Evolutionary conservation across 352 stramenopile species (phyloP), one percentile per base, ranked within the genome.

Genomic region (Globisporangium nagaii): DNA sequence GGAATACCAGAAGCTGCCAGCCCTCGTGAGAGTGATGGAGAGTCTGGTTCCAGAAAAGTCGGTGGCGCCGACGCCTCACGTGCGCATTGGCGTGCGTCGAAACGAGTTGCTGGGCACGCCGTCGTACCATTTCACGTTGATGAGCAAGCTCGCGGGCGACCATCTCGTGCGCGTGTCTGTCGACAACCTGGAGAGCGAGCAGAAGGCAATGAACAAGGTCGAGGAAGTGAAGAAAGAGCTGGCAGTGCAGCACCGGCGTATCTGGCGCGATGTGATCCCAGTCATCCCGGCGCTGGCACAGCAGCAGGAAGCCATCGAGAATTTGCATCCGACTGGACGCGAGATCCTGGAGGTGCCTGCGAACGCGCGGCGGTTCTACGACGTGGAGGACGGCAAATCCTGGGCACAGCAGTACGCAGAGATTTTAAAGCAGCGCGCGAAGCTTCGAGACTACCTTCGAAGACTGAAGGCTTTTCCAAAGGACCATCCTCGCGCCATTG

Each of bases 171-270:
- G 28, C 22, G 54, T 66, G n/a, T 20, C 34, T 17, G 45, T 42
- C 4, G 45, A 63, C 39, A 42, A 47, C 20, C 17, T 66, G n/a
- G 60, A 63, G 46, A 66, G 22, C 15, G 32, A 45, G 22, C 46
- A 62, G 24, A 51, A 63, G 15, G 60, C 60, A 10, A 19, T 55
- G 12, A n/a, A 36, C 19, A 43, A 42, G 9, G 34, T 63, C n/a
- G 40, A 63, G 13, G 20, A 40, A 4, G 30, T 66, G 17, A 66
- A 63, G 32, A 44, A 41, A 9, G 32, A 13, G n/a, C 45, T 65
- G 6, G 13, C 7, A 3, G 28, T 7, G 20, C 35, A 61, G 4
- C 58, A 65, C 30, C 24, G 40, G 19, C 48, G 42, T 5, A 42
- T 63, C 17, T 41, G 12, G 27, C 27, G 22, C 11, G 32, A 37